A percentile compares a stretch with the other conserved stretches of the same genome.
These are phyloP conservation scores for Dendrostoma leiphaemia DNA, from an alignment of 2,329 filamentous ascomycete species.

Conservation along the genomic window DNA sequence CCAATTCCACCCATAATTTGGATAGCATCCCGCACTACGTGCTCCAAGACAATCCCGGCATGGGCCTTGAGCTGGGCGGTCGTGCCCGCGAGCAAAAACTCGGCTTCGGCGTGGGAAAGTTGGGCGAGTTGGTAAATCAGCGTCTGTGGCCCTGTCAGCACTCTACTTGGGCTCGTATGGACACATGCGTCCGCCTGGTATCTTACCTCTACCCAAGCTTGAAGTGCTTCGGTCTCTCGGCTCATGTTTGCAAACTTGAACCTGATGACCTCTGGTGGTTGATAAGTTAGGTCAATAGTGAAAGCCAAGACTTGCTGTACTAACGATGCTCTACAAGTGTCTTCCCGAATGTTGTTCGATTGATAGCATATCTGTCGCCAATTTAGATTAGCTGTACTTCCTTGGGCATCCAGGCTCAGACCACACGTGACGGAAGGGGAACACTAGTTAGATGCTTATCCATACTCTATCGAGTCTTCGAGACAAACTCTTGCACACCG, in stretches of 20 bases:
- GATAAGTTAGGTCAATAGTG: background rate
- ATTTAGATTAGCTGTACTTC: background rate
- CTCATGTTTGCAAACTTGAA: slow-evolving; percentile 22
- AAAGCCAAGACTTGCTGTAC: background rate
- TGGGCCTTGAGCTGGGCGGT: slow-evolving; percentile 21
- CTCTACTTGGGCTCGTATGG: too few species aligned
- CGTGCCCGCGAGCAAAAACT: slow-evolving; percentile 27
- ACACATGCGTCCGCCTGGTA: too few species aligned
- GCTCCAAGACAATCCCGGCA: slow-evolving; percentile 18
- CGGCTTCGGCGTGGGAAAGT: slow-evolving; percentile 12
- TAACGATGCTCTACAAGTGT: slow-evolving; percentile 16
- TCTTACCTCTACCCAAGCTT: slow-evolving; percentile 22
- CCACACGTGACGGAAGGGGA: too few species aligned
- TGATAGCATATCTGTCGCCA: slow-evolving; percentile 14
- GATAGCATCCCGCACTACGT: slow-evolving; percentile 18
- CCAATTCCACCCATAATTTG: slow-evolving; percentile 21
- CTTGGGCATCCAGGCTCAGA: too few species aligned
- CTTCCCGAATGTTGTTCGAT: slow-evolving; percentile 21
- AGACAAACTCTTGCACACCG: slow-evolving; percentile 53
- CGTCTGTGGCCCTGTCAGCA: too few species aligned
- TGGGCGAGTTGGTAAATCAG: slow-evolving; percentile 45
- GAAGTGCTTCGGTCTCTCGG: slow-evolving; percentile 17
- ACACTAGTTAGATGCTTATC: background rate
- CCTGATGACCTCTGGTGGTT: slow-evolving; percentile 15
- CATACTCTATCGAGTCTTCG: slow-evolving; percentile 45